Evolutionary conservation across 2,329 filamentous ascomycete genomes (phyloP).

Genomic region (Penicillium sp.): DNA sequence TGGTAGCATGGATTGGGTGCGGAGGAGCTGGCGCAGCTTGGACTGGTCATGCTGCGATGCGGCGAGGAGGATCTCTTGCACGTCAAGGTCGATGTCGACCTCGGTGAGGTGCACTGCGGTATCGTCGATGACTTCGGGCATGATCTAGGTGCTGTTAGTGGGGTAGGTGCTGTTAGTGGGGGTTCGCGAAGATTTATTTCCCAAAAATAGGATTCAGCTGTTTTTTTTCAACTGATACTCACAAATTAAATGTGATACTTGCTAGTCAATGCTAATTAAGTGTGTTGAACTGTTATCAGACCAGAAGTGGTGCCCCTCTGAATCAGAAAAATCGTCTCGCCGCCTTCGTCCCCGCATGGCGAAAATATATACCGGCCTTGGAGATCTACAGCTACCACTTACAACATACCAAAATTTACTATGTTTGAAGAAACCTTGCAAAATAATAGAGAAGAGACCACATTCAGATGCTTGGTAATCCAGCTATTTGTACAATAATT

Average conservation of each 20-base stretch:
- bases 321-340: conserved; percentile 30
- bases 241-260: background rate
- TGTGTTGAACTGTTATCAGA: background rate
- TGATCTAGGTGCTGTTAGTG: conserved; percentile 17
- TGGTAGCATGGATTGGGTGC: conserved; percentile 44
- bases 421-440: background rate
- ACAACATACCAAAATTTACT: background rate
- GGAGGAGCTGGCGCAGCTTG: conserved; percentile 67
- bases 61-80: conserved; percentile 63
- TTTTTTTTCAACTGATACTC: background rate
- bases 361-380: conserved; percentile 15
- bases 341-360: conserved; percentile 30
- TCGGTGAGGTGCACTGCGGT: conserved; percentile 26
- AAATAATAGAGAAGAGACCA: conserved; percentile 34
- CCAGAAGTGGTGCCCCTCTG: conserved; percentile 14
- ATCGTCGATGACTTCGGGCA: conserved; percentile 26
- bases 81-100: conserved; percentile 39
- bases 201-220: background rate
- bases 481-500: conserved; percentile 40
- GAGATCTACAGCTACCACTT: background rate
- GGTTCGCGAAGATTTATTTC: background rate
- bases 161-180: conserved; percentile 7
- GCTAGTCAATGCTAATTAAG: background rate
- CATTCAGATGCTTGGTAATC: conserved; percentile 31
- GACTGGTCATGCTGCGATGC: conserved; percentile 66